Base-by-base conservation (phyloP, 805 yeast species). In the Pichia insulana region DNA sequence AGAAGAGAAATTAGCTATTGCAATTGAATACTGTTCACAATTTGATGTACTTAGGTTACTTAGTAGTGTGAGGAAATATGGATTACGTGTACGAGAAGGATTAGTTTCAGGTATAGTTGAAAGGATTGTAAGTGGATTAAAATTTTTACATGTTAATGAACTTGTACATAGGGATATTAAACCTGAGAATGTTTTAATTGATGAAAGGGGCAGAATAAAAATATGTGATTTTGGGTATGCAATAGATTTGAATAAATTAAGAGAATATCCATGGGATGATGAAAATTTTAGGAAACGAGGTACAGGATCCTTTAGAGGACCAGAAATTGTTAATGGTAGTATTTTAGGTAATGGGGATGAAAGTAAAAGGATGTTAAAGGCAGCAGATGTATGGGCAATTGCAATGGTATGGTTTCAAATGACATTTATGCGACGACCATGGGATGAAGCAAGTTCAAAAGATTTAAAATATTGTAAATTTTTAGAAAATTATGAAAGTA, bases 181-280 rank as follows among this genome's bases (percentile, higher is more conserved):
- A 49, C 79, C 80, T 2, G 80, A 74, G 45, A 75, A 75, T 53
- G 63, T 70, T 34, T 53, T 75, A 18, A 65, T 74, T 34, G 76
- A 68, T 50, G 53, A 51, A 9, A 50, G 57, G 12, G 80, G 80
- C 3, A 56, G 55, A 11, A 57, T 74, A 31, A 67, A 69, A 39
- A 60, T 73, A 35, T 59, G 67, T 18, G 80, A 75, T 51, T 75
- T 75, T 50, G 78, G 79, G 3, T 73, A 68, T 56, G 68, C 74
- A 12, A 42, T 72, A 12, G 63, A 69, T 48, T 50, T 67, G 27
- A 45, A 50, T 26, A 42, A 53, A 7, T 20, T 57, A 1, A 47
- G 46, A 10, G 13, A 37, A 25, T 54, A 58, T 40, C 52, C 50
- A 3, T 22, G 55, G 9, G 40, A 47, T 1, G 47, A 49, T 17